Conservation (phyloP, 2,329 filamentous ascomycete genomes). For the Ceratocystiopsis minuta region DNA sequence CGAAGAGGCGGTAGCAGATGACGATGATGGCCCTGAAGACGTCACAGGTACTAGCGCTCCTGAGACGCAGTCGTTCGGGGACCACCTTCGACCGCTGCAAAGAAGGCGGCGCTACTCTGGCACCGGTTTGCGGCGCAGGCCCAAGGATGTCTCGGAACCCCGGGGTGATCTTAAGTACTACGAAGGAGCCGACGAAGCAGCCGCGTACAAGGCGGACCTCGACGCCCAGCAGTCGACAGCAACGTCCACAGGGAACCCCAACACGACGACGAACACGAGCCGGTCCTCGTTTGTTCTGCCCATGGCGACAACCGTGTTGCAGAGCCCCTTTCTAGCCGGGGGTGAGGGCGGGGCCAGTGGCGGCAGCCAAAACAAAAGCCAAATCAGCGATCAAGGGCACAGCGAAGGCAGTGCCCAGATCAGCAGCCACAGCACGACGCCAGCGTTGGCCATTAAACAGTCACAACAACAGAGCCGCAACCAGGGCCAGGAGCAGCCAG, state of each 20-base stretch:
- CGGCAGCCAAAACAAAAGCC: not conserved
- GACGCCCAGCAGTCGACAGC: conserved; percentile 24
- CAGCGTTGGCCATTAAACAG: conserved; percentile 6
- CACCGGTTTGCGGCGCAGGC: conserved; percentile 59
- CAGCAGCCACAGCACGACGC: conserved; percentile 6
- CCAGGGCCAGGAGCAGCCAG: not conserved
- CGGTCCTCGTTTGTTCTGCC: conserved; percentile 6
- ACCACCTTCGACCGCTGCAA: conserved; percentile 22
- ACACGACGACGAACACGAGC: conserved; percentile 6
- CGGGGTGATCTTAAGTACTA: conserved; percentile 76
- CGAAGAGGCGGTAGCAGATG: too few species aligned
- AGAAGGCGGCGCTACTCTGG: conserved; percentile 64
- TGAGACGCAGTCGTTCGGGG: conserved; percentile 36
- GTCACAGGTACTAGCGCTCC: conserved; percentile 47
- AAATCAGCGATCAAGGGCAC: not conserved
- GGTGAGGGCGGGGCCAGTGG: not conserved
- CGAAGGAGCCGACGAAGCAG: conserved; percentile 73
- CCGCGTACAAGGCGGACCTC: conserved; percentile 45
- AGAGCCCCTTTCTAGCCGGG: not conserved
- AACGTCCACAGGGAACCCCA: conserved; percentile 18
- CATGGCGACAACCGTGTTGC: not conserved
- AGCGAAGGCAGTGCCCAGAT: not conserved
- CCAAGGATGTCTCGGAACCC: conserved; percentile 50
- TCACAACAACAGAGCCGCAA: not conserved
- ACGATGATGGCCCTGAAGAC: conserved; percentile 24